phyloP scores from a whole-genome alignment of 352 stramenopile species.

The Phytophthora kernoviae region DNA sequence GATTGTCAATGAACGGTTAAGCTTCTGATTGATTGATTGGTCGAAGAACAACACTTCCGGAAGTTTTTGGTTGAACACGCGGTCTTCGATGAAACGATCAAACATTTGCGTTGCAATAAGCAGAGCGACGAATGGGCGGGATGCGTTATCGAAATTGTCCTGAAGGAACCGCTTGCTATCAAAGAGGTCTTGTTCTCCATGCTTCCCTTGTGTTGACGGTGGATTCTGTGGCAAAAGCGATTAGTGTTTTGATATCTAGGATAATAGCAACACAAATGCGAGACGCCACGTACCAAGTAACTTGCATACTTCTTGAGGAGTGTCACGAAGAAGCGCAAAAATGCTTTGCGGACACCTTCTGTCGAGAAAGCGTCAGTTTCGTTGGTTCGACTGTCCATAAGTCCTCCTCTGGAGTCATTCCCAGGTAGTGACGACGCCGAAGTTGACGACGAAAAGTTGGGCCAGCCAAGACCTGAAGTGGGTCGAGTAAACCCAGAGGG shows the following conservation, averaged over 20 bases:
- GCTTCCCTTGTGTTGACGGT: slow-evolving; percentile 18
- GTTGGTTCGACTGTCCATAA: slow-evolving; percentile 74
- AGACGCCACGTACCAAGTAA: slow-evolving; percentile 58
- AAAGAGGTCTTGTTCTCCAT: slow-evolving; percentile 56
- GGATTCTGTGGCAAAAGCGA: slow-evolving; percentile 30
- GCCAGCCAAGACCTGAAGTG: slow-evolving; percentile 30
- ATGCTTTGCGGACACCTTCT: slow-evolving; percentile 66
- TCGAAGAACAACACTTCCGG: slow-evolving; percentile 86
- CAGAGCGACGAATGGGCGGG: slow-evolving; percentile 63
- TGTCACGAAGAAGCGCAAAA: slow-evolving; percentile 84
- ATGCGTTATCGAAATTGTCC: slow-evolving; percentile 65
- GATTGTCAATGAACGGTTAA: slow-evolving; percentile 75
- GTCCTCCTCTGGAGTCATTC: slow-evolving; percentile 43
- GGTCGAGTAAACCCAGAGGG: slow-evolving; percentile 34
- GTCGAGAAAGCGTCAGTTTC: slow-evolving; percentile 75
- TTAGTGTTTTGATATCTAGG: neutral
- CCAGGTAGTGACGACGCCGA: slow-evolving; percentile 23
- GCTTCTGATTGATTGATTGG: slow-evolving; percentile 87
- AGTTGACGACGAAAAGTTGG: slow-evolving; percentile 39
- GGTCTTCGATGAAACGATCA: slow-evolving; percentile 83
- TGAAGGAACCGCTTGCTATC: slow-evolving; percentile 70
- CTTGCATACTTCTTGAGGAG: slow-evolving; percentile 79
- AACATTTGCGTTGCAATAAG: slow-evolving; percentile 85
- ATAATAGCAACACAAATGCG: neutral
- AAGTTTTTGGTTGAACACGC: slow-evolving; percentile 63